Evolutionary conservation across 2,329 filamentous ascomycete species (phyloP).

Genomic region (Pseudopyrenochaeta lycopersici): DNA sequence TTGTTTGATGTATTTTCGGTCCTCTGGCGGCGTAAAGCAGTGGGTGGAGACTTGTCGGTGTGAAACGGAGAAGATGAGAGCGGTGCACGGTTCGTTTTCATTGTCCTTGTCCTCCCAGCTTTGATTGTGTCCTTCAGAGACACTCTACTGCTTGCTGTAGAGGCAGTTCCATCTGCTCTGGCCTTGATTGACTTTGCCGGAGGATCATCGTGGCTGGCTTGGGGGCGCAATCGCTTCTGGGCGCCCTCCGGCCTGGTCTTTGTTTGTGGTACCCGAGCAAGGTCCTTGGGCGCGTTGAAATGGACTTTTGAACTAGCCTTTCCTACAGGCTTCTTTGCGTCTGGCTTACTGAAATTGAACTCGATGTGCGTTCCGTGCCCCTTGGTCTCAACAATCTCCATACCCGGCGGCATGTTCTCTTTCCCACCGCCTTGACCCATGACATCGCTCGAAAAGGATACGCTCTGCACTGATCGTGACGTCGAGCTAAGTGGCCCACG

Average conservation of each 20-base stretch:
- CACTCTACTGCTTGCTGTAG: conserved; percentile 33
- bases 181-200: conserved; percentile 48
- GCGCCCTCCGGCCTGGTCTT: conserved; percentile 36
- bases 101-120: conserved; percentile 31
- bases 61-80: conserved; percentile 47
- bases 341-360: conserved; percentile 41
- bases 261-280: conserved; percentile 23
- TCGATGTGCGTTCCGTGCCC: conserved; percentile 36
- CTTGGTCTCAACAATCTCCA: conserved; percentile 37
- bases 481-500: conserved; percentile 60
- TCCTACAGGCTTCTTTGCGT: conserved; percentile 28
- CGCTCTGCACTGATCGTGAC: conserved; percentile 50
- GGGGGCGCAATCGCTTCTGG: conserved; percentile 46
- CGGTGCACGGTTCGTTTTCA: conserved; percentile 27
- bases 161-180: conserved; percentile 37
- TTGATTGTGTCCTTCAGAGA: conserved; percentile 36
- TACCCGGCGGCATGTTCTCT: conserved; percentile 69
- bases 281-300: conserved; percentile 34
- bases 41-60: conserved; percentile 47
- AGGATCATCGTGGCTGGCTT: conserved; percentile 37
- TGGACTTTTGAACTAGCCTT: conserved; percentile 37
- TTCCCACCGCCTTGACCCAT: conserved; percentile 66
- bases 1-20: conserved; percentile 37
- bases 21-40: conserved; percentile 39
- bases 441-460: conserved; percentile 55